A percentile compares a stretch with the other conserved stretches of the same genome.
These are phyloP conservation scores for Coffea eugenioides DNA, from an alignment of 257 asterid species.

Conservation along the genomic window DNA sequence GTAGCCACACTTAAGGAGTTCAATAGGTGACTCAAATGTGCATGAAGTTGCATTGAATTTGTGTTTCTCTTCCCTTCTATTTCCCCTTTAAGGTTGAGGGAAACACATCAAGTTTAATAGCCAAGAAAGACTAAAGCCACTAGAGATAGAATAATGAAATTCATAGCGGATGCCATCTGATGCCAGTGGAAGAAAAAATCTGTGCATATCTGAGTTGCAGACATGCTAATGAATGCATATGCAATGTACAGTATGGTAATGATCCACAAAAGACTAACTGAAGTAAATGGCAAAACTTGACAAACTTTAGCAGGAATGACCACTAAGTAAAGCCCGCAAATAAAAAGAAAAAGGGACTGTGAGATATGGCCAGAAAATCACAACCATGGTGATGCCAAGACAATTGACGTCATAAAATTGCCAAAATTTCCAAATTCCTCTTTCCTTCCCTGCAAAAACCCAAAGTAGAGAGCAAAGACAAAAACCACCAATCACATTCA, in stretches of 20 bases:
- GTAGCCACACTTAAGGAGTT: neutral
- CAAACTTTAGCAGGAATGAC: neutral
- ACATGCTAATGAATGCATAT: neutral
- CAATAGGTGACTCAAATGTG: neutral
- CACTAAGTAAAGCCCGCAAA: neutral
- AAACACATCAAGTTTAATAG: neutral
- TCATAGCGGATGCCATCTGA: neutral
- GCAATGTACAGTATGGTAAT: neutral
- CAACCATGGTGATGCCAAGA: neutral
- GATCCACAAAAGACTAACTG: neutral
- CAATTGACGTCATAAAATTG: neutral
- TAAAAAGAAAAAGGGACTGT: neutral
- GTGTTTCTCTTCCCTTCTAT: too few relatives aligned
- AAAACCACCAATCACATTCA: conserved; percentile 4
- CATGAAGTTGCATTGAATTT: neutral
- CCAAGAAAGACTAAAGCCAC: neutral
- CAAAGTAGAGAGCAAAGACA: neutral
- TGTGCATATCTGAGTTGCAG: too few relatives aligned
- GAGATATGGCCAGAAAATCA: neutral
- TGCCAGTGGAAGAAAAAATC: neutral
- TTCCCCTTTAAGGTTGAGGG: too few relatives aligned
- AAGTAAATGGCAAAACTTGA: neutral
- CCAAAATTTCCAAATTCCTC: neutral
- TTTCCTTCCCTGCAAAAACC: neutral
- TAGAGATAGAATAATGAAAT: neutral